Conservation (phyloP, 805 yeast genomes). For the Debaryomyces hansenii region DNA sequence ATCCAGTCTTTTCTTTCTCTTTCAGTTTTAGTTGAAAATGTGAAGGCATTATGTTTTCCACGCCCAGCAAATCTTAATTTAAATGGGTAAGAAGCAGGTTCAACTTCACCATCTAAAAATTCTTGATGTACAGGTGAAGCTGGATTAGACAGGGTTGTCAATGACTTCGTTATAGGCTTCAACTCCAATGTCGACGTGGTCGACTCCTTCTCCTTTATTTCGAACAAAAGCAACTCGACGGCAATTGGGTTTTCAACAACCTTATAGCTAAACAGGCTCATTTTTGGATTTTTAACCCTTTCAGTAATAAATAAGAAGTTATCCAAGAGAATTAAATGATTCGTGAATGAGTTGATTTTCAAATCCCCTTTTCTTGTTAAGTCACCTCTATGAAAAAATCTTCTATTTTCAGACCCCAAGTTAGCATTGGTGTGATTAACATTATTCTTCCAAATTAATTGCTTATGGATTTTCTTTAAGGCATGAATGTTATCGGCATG, state of each 20-base stretch:
- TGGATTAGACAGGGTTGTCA: conserved; percentile 16
- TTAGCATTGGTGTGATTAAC: conserved; percentile 49
- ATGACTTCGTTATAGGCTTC: conserved; percentile 14
- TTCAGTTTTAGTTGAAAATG: conserved; percentile 47
- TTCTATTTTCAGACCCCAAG: conserved; percentile 54
- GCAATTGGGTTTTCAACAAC: conserved; percentile 63
- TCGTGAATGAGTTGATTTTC: conserved; percentile 54
- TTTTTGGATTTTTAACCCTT: conserved; percentile 40
- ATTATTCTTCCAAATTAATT: conserved; percentile 52
- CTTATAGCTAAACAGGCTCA: conserved; percentile 28
- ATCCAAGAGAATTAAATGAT: conserved; percentile 62
- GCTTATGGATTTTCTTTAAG: conserved; percentile 51
- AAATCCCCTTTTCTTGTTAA: conserved; percentile 63
- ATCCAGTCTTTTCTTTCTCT: conserved; percentile 63
- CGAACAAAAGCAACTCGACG: conserved; percentile 55
- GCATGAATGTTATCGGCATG: conserved; percentile 59
- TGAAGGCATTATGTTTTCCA: conserved; percentile 54
- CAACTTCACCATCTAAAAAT: conserved; percentile 22
- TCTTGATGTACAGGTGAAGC: conserved; percentile 3
- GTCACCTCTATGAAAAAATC: conserved; percentile 57
- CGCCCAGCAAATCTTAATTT: conserved; percentile 56
- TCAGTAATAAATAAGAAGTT: conserved; percentile 70
- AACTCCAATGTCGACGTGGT: conserved; percentile 17
- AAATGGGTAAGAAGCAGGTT: conserved; percentile 41
- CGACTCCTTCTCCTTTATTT: conserved; percentile 37